These are phyloP conservation scores for Ophiostoma quercus DNA, from an alignment of 2,329 filamentous ascomycete genomes.

Conservation along the genomic window DNA sequence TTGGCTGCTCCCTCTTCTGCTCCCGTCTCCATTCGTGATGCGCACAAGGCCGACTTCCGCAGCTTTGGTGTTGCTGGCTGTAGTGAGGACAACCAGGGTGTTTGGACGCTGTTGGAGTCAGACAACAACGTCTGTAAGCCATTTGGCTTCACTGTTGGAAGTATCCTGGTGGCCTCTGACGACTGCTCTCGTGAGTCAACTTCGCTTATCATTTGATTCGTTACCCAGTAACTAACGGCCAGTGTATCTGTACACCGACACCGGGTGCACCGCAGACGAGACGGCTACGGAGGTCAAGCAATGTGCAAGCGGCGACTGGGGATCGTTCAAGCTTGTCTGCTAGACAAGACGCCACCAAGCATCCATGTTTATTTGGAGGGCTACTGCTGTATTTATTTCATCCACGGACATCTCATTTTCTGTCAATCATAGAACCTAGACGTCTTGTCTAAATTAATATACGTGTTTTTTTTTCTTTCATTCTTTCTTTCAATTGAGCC, in stretches of 20 bases:
- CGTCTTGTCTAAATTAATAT: background rate
- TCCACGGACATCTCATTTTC: too few relatives aligned
- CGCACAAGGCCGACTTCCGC: constrained; percentile 27
- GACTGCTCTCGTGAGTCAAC: constrained; percentile 22
- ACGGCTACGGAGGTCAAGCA: constrained; percentile 1
- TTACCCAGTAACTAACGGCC: background rate
- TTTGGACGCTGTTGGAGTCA: constrained; percentile 26
- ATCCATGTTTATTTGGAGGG: background rate
- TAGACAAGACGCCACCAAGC: background rate
- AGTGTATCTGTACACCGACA: constrained; percentile 20
- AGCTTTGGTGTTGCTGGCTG: constrained; percentile 26
- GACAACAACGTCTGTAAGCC: constrained; percentile 18
- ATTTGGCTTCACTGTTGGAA: constrained; percentile 24
- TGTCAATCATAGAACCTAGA: too few relatives aligned
- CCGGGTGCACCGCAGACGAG: constrained; percentile 12
- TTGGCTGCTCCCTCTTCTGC: background rate
- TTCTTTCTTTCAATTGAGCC: background rate
- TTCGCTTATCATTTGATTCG: background rate
- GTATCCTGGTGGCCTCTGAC: constrained; percentile 19
- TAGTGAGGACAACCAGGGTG: constrained; percentile 26
- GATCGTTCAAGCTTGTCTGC: constrained; percentile 27
- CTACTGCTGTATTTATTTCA: too few relatives aligned
- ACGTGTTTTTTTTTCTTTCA: background rate
- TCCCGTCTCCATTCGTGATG: background rate
- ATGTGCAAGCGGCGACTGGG: constrained; percentile 24